These are phyloP conservation scores for Hibiscus mutabilis DNA, from an alignment of 345 rosid species.

Conservation along the genomic window DNA sequence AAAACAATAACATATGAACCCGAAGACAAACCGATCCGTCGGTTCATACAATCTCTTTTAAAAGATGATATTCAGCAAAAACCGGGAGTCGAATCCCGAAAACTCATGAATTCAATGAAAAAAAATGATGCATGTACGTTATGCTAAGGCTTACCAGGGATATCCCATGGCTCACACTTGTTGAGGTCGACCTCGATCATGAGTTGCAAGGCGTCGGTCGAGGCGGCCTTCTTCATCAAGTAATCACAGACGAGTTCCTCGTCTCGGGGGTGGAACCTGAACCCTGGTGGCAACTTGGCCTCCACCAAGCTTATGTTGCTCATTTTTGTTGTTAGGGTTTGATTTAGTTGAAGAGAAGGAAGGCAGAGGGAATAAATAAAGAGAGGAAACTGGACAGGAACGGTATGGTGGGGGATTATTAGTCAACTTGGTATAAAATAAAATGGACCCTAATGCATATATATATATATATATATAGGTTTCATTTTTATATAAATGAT, in stretches of 20 bases:
- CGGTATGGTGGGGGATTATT: not conserved
- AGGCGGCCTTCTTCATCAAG: conserved; percentile 49
- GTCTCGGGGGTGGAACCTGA: conserved; percentile 81
- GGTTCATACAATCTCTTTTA: not conserved
- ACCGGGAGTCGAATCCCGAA: not conserved
- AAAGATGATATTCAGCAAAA: not conserved
- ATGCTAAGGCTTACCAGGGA: conserved; percentile 54
- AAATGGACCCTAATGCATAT: not conserved
- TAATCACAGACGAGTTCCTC: conserved; percentile 91
- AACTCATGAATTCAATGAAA: not conserved
- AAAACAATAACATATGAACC: not conserved
- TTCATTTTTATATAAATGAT: not conserved
- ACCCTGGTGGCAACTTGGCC: conserved; percentile 81
- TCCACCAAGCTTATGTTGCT: conserved; percentile 67
- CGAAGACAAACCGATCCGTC: not conserved
- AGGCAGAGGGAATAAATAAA: not conserved
- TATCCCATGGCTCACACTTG: conserved; percentile 95
- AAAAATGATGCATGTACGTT: not conserved
- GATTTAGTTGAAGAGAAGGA: not conserved
- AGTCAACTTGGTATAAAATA: conserved; percentile 5
- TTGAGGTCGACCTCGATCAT: conserved; percentile 81
- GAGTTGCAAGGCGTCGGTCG: conserved; percentile 26
- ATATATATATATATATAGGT: not conserved
- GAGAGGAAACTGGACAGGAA: not conserved
- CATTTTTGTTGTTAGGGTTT: conserved; percentile 13